Conservation (phyloP, 1,139 yeast genomes). For the Saccharomycopsis phalli region DNA sequence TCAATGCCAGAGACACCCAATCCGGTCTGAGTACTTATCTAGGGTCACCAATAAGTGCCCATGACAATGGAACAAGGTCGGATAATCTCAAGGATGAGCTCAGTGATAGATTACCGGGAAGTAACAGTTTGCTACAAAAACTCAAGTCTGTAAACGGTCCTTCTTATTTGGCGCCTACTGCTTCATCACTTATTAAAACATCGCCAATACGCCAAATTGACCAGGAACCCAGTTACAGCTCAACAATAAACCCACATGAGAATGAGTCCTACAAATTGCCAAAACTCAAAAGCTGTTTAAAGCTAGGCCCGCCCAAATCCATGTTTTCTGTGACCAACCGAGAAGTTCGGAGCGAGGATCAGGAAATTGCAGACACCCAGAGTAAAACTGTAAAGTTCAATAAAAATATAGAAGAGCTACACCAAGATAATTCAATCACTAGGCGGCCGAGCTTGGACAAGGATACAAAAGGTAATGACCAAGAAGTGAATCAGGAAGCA, state of each 20-base stretch:
- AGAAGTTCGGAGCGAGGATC: neutral
- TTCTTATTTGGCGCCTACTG: constrained; percentile 7
- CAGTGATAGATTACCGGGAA: constrained; percentile 5
- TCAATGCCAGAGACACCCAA: neutral
- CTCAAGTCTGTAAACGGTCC: constrained; percentile 7
- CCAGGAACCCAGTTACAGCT: neutral
- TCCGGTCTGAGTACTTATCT: neutral
- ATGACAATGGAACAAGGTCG: constrained; percentile 1
- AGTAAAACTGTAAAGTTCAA: constrained; percentile 16
- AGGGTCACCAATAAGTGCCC: constrained; percentile 1
- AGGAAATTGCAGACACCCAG: neutral
- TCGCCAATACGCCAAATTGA: no score
- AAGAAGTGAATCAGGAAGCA: neutral
- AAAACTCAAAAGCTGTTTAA: constrained; percentile 16
- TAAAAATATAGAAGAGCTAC: constrained; percentile 15
- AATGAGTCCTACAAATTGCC: constrained; percentile 2
- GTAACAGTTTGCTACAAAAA: constrained; percentile 9
- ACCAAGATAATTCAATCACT: constrained; percentile 18
- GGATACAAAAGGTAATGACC: neutral
- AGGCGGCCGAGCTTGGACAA: constrained; percentile 1
- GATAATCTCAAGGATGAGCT: constrained; percentile 1
- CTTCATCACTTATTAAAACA: constrained; percentile 1
- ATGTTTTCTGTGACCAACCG: constrained; percentile 1
- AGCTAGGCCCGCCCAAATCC: constrained; percentile 10
- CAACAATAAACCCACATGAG: no score